Evolutionary conservation across 148 eudicot genomes (phyloP).

Genomic region (Nepenthes mirabilis): DNA sequence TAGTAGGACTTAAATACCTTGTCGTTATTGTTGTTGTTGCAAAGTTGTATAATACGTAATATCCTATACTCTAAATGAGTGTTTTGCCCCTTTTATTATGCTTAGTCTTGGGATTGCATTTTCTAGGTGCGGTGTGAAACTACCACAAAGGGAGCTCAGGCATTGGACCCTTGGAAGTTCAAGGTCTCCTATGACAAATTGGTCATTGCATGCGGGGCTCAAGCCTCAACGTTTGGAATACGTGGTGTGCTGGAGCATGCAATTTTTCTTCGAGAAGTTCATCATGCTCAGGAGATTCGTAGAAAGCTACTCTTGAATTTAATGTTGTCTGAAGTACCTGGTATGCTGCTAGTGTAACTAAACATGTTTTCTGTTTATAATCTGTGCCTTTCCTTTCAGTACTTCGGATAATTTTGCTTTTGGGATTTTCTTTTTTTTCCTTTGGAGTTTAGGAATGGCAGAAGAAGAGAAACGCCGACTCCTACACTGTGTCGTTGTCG

Average conservation of each 20-base stretch:
- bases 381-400: background rate
- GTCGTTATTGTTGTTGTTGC: too few species aligned
- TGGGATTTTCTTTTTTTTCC: slow-evolving; percentile 1
- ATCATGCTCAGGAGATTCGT: slow-evolving; percentile 94
- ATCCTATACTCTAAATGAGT: background rate
- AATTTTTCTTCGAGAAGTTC: slow-evolving; percentile 82
- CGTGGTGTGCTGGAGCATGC: slow-evolving; percentile 78
- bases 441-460: slow-evolving; percentile 37
- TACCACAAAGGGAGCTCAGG: slow-evolving; percentile 45
- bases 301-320: slow-evolving; percentile 75
- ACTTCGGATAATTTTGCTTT: background rate
- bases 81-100: background rate
- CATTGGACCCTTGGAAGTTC: slow-evolving; percentile 68
- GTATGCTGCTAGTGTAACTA: slow-evolving; percentile 19
- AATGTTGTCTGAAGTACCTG: slow-evolving; percentile 95
- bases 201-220: slow-evolving; percentile 82
- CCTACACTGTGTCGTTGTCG: slow-evolving; percentile 90
- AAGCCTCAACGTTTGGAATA: slow-evolving; percentile 85
- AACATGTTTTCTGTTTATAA: background rate
- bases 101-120: slow-evolving; percentile 1
- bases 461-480: slow-evolving; percentile 81
- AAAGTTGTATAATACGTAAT: background rate
- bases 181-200: slow-evolving; percentile 77
- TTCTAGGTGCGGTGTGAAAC: slow-evolving; percentile 69
- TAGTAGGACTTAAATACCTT: too few species aligned